Conservation (phyloP, 139 green algal genomes). For the Chloropicon primus region DNA sequence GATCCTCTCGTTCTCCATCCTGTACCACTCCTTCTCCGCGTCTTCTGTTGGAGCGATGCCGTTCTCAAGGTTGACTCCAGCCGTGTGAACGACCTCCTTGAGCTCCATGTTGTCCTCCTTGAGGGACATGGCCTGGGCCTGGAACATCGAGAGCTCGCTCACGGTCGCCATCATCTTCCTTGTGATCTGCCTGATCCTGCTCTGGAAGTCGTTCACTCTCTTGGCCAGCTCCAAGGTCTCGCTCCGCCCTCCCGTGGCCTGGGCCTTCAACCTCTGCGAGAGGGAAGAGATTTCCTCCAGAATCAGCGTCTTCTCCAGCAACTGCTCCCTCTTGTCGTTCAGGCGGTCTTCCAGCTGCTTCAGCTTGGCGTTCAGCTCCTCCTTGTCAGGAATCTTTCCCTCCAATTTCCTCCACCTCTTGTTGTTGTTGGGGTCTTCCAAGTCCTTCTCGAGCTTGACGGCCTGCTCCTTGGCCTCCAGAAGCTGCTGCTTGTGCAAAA, state of each 20-base stretch:
- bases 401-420: constrained; percentile 46
- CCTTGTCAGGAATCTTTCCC: constrained; percentile 52
- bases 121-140: constrained; percentile 51
- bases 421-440: constrained; percentile 59
- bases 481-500: constrained; percentile 39
- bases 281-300: constrained; percentile 49
- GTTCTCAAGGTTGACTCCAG: constrained; percentile 16
- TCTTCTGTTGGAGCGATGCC: constrained; percentile 54
- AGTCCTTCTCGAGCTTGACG: constrained; percentile 33
- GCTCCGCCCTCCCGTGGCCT: constrained; percentile 39
- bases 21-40: constrained; percentile 31
- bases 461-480: constrained; percentile 37
- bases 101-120: constrained; percentile 39
- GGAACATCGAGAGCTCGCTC: constrained; percentile 73
- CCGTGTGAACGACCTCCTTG: constrained; percentile 22
- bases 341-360: constrained; percentile 56
- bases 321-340: constrained; percentile 50
- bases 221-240: constrained; percentile 44
- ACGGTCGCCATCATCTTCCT: constrained; percentile 72
- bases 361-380: constrained; percentile 52
- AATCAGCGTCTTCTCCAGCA: constrained; percentile 71
- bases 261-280: constrained; percentile 12
- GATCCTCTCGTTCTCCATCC: constrained; percentile 21
- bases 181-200: constrained; percentile 40
- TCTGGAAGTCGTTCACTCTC: constrained; percentile 54